These are phyloP conservation scores for Psidium guajava DNA, from an alignment of 345 rosid species.

Conservation along the genomic window DNA sequence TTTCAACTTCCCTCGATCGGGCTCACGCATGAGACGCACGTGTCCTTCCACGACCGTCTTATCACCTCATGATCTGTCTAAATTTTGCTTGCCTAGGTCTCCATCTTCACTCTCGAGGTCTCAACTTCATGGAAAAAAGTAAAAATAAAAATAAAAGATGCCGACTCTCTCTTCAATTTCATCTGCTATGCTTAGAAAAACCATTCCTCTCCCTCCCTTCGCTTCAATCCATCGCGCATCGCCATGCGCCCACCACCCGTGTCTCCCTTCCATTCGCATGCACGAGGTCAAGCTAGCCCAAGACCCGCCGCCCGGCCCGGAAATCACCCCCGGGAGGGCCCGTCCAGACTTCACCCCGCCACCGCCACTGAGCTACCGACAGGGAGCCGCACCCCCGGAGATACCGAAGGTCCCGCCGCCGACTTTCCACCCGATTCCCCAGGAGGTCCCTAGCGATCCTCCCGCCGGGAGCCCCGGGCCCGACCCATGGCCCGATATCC, in stretches of 20 bases:
- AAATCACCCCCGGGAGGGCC: background rate
- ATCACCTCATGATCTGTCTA: too few species aligned
- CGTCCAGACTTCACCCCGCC: constrained; percentile 9
- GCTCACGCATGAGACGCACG: too few species aligned
- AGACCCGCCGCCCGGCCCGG: background rate
- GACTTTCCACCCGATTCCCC: background rate
- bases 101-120: background rate
- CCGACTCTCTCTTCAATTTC: background rate
- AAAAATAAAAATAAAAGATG: too few species aligned
- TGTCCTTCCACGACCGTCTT: too few species aligned
- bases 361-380: background rate
- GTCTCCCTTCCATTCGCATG: background rate
- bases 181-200: background rate
- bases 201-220: background rate
- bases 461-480: constrained; percentile 2
- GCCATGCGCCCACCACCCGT: background rate
- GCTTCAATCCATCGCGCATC: background rate
- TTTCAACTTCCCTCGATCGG: too few species aligned
- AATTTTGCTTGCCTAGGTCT: background rate
- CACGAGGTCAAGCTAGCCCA: background rate
- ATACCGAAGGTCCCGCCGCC: constrained; percentile 4
- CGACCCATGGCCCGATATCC: constrained; percentile 3
- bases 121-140: background rate
- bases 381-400: constrained; percentile 3
- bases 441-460: constrained; percentile 5